These are phyloP conservation scores for Penicillium atrosanguineum DNA, from an alignment of 495 filamentous ascomycete genomes.

Conservation along the genomic window DNA sequence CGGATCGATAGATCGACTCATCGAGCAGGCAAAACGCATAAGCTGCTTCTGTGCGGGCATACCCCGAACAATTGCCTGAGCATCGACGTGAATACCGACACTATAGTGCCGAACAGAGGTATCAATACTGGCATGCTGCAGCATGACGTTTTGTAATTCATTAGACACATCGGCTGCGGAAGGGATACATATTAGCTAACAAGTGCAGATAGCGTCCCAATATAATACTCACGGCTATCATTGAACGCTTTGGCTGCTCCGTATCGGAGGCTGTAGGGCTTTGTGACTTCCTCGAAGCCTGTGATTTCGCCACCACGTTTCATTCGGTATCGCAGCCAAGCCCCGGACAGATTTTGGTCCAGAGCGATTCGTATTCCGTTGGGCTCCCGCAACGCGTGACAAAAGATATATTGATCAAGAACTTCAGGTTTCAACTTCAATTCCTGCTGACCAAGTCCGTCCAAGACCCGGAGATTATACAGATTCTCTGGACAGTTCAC, in stretches of 20 bases:
- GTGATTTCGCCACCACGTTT: slow-evolving; percentile 28
- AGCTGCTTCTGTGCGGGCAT: slow-evolving; percentile 28
- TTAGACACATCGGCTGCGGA: slow-evolving; percentile 21
- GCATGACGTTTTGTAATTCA: slow-evolving; percentile 38
- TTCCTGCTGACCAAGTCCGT: slow-evolving; percentile 28
- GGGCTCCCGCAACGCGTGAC: slow-evolving; percentile 5
- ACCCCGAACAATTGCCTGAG: slow-evolving; percentile 31
- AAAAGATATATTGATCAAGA: slow-evolving; percentile 21
- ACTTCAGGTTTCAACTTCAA: slow-evolving; percentile 31
- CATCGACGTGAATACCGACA: slow-evolving; percentile 32
- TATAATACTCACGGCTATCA: slow-evolving; percentile 26
- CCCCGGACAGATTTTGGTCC: slow-evolving; percentile 23
- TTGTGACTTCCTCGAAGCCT: slow-evolving; percentile 26
- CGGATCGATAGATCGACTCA: slow-evolving; percentile 38
- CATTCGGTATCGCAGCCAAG: slow-evolving; percentile 27
- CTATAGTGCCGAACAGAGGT: slow-evolving; percentile 38
- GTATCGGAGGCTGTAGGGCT: slow-evolving; percentile 35
- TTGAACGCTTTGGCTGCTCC: slow-evolving; percentile 35
- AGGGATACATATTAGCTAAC: background rate
- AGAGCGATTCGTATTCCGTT: slow-evolving; percentile 28
- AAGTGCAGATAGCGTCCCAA: background rate
- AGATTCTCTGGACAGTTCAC: slow-evolving; percentile 25
- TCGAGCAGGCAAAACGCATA: slow-evolving; percentile 30
- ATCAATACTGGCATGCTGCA: slow-evolving; percentile 33
- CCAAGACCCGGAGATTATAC: slow-evolving; percentile 26